Evolutionary conservation across 73 alveolate genomes (phyloP).

Genomic region (Diophrys appendiculata): DNA sequence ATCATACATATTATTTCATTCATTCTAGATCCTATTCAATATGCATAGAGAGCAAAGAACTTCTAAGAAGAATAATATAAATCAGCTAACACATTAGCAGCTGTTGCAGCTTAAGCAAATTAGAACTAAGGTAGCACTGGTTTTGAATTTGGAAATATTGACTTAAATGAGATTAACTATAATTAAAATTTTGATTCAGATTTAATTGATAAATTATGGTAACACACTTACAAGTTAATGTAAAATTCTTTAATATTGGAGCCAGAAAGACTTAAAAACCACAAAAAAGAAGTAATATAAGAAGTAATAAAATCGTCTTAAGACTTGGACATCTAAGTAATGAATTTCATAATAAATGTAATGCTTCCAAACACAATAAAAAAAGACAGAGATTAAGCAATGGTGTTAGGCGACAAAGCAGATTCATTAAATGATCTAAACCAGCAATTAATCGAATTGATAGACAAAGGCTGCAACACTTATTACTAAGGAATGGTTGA

Average conservation of each 20-base stretch:
- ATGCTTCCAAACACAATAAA: conserved; percentile 39
- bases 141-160: conserved; percentile 19
- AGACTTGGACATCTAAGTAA: conserved; percentile 65
- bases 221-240: neutral
- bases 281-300: conserved; percentile 68
- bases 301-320: conserved; percentile 56
- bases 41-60: conserved; percentile 17
- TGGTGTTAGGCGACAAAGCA: neutral
- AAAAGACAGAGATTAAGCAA: neutral
- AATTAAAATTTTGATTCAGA: conserved; percentile 2
- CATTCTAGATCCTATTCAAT: conserved; percentile 35
- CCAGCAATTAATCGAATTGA: conserved; percentile 37
- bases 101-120: neutral
- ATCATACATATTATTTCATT: conserved; percentile 47
- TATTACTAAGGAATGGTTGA: conserved; percentile 6
- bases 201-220: neutral
- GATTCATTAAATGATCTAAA: conserved; percentile 25
- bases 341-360: conserved; percentile 60
- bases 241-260: conserved; percentile 19
- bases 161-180: neutral
- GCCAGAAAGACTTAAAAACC: conserved; percentile 33
- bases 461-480: conserved; percentile 64
- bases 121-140: conserved; percentile 26
- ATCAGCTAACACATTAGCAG: neutral
- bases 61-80: neutral